Base-by-base conservation (phyloP, 2,329 filamentous ascomycete genomes). In the Cladosporium colombiae region DNA sequence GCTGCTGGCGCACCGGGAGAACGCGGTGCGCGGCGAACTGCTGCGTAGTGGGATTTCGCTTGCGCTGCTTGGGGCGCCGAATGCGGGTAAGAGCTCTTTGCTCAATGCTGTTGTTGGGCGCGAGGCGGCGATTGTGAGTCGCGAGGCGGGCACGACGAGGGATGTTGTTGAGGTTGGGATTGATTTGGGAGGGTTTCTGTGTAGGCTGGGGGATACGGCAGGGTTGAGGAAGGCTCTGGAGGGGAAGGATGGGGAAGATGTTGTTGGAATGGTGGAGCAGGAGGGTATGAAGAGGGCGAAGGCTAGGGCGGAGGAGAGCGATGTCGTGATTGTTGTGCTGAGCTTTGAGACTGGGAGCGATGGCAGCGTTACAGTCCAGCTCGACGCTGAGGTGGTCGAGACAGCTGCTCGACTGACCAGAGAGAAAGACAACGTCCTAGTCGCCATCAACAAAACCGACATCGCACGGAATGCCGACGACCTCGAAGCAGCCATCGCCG, bases 131-230 rank as follows among this genome's bases (percentile, higher is more conserved):
- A 99, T 99, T 72, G 95, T 99, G 8, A 97, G 93, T 53, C 85
- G 88, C 0, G 93, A 98, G 79, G 93, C 93, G 46, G 95, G 95
- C 0, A 99, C 95, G 0, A 99, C 95, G 7, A 83, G 95, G 67
- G 95, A 99, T 79, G 89, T 99, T 62, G 89, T 99, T 13, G 95
- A 99, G 80, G 91, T 95, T 0, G 90, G 90, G 31, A 84, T 99
- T 29, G 95, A 99, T 78, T 84, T 99, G 57, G 88, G 89, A 0
- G 95, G 95, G 0, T 99, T 91, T 80, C 87, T 96, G 59, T 96
- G 93, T 77, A 91, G 91, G n/a, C 89, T 99, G 74, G 93, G 94
- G 18, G 95, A 99, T 79, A 98, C 95, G 73, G 95, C 95, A 23
- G 95, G 95, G 0, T 87, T 99, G 70, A 85, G 93, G 59, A 64